Conservation (phyloP, 73 alveolate species). For the Strombidium stylifer region DNA sequence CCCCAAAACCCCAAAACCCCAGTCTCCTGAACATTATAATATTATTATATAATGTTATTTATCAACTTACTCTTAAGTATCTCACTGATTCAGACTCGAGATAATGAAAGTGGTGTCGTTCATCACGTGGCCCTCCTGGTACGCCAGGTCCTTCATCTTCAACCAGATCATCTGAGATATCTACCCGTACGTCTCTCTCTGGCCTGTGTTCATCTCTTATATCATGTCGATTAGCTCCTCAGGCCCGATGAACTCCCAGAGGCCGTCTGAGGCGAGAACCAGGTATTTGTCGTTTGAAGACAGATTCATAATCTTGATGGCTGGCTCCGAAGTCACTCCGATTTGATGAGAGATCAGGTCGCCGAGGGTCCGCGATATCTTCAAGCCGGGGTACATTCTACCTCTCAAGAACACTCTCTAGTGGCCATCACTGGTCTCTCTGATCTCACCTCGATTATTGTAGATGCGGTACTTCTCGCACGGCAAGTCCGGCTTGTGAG, state of each 20-base stretch:
- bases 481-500: constrained; percentile 21
- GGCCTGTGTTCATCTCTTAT: too few relatives aligned
- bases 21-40: too few relatives aligned
- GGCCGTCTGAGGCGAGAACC: constrained; percentile 54
- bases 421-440: constrained; percentile 39
- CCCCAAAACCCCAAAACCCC: too few relatives aligned
- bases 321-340: constrained; percentile 67
- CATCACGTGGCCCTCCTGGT: too few relatives aligned
- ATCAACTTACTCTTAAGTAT: too few relatives aligned
- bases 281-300: constrained; percentile 50
- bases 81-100: too few relatives aligned
- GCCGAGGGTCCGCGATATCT: constrained; percentile 66
- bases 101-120: too few relatives aligned
- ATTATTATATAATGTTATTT: too few relatives aligned
- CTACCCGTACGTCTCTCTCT: too few relatives aligned
- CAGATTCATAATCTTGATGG: constrained; percentile 3
- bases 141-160: too few relatives aligned
- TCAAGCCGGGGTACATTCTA: constrained; percentile 73
- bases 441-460: constrained; percentile 49
- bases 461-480: constrained; percentile 62
- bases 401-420: constrained; percentile 70
- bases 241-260: constrained; percentile 48
- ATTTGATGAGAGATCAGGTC: constrained; percentile 75
- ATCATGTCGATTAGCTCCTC: constrained; percentile 51
- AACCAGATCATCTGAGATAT: too few relatives aligned